A percentile compares a stretch with the other conserved stretches of the same genome.
These are phyloP conservation scores for Fusarium sp. DNA, from an alignment of 2,329 filamentous ascomycete genomes.

Conservation along the genomic window DNA sequence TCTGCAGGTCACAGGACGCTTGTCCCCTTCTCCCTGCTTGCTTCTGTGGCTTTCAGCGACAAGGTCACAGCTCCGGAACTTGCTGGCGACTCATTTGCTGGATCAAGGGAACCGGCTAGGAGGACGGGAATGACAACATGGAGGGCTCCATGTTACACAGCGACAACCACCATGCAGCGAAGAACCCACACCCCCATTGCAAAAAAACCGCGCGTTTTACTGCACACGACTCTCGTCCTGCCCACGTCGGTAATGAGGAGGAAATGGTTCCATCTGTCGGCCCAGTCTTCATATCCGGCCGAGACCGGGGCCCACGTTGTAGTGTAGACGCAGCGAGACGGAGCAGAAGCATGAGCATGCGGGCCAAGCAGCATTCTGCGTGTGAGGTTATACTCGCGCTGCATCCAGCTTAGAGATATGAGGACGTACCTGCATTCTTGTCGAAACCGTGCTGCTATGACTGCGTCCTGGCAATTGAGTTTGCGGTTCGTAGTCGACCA, in stretches of 20 bases:
- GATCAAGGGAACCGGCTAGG: constrained; percentile 32
- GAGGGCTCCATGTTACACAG: constrained; percentile 18
- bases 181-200: constrained; percentile 32
- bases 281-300: constrained; percentile 36
- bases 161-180: constrained; percentile 24
- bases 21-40: constrained; percentile 8
- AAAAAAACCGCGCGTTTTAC: constrained; percentile 33
- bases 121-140: constrained; percentile 13
- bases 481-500: constrained; percentile 10
- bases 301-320: constrained; percentile 28
- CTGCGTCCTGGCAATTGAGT: neutral
- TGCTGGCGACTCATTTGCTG: constrained; percentile 26
- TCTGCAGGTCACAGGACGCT: constrained; percentile 26
- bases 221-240: neutral
- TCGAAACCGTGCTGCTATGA: neutral
- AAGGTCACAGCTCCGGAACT: neutral
- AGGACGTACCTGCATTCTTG: constrained; percentile 23
- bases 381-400: constrained; percentile 17
- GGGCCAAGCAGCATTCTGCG: constrained; percentile 29
- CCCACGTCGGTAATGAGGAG: constrained; percentile 12
- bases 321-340: constrained; percentile 19
- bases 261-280: constrained; percentile 30
- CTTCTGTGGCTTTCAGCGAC: constrained; percentile 16
- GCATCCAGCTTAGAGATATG: constrained; percentile 6
- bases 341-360: constrained; percentile 28